Conservation (phyloP, 1,284 basidiomycete genomes). For the Anthracocystis panici-leucophaei region DNA sequence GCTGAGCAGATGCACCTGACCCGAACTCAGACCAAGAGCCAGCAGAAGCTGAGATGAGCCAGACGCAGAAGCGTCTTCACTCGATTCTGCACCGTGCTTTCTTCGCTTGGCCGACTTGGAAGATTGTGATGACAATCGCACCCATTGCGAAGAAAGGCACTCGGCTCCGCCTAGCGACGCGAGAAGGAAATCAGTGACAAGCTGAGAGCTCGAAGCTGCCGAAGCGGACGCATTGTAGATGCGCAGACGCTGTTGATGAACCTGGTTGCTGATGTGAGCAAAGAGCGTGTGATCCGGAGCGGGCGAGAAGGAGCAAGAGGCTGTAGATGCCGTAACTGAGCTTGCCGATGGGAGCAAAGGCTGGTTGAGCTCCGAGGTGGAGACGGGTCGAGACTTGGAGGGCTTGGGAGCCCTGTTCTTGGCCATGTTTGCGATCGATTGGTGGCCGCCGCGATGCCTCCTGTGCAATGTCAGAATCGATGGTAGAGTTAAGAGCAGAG, state of each 20-base stretch:
- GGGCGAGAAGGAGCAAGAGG: slow-evolving; percentile 72
- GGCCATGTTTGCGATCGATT: slow-evolving; percentile 34
- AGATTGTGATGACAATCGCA: slow-evolving; percentile 26
- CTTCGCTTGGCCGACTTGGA: slow-evolving; percentile 51
- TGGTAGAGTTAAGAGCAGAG: slow-evolving; percentile 1
- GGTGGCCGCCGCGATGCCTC: not conserved
- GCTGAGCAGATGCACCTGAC: slow-evolving; percentile 59
- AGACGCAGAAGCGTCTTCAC: slow-evolving; percentile 15
- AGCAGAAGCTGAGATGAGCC: slow-evolving; percentile 49
- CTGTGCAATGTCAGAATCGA: not conserved
- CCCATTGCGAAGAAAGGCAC: slow-evolving; percentile 50
- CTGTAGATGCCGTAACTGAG: slow-evolving; percentile 66
- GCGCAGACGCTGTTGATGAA: slow-evolving; percentile 80
- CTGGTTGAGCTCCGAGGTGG: slow-evolving; percentile 76
- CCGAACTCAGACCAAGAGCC: slow-evolving; percentile 60
- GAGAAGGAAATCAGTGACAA: slow-evolving; percentile 72
- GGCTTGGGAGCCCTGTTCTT: slow-evolving; percentile 61
- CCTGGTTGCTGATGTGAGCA: slow-evolving; percentile 77
- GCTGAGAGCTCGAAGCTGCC: slow-evolving; percentile 75
- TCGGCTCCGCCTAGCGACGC: slow-evolving; percentile 41
- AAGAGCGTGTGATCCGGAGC: slow-evolving; percentile 76
- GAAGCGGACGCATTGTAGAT: slow-evolving; percentile 76
- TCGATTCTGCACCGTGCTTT: slow-evolving; percentile 43
- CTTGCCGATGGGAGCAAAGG: slow-evolving; percentile 72
- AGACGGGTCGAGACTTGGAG: slow-evolving; percentile 56